Evolutionary conservation across 371 early-diverging fungal genomes (phyloP).

Genomic region (Apophysomyces variabilis): DNA sequence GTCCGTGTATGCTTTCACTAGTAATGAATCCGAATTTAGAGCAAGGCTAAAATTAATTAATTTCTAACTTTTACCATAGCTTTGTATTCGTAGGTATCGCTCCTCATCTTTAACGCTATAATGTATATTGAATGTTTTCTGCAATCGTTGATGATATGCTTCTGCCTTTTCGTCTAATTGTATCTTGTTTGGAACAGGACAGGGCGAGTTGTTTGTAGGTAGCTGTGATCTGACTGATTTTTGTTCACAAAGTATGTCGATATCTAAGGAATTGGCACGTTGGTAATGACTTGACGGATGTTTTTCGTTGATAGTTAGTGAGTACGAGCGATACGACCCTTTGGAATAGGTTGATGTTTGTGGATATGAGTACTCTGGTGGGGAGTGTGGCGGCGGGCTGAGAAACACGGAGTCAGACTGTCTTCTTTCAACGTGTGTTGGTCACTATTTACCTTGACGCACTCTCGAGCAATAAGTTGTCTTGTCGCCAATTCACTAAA

Average conservation of each 20-base stretch:
- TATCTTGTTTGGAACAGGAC: background rate
- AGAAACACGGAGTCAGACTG: too few species aligned
- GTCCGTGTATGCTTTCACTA: constrained; percentile 2
- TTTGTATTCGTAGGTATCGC: background rate
- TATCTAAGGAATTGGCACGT: background rate
- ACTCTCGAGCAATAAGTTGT: background rate
- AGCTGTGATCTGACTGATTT: background rate
- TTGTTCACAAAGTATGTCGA: background rate
- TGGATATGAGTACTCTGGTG: background rate
- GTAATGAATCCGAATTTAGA: background rate
- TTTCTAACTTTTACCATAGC: background rate
- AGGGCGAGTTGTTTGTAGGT: background rate
- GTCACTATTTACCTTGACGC: background rate
- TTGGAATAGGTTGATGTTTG: background rate
- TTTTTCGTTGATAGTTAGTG: background rate
- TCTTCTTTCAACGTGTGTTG: background rate
- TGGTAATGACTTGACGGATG: background rate
- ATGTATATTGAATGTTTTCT: background rate
- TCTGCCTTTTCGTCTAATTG: background rate
- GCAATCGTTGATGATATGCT: background rate
- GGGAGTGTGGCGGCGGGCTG: too few species aligned
- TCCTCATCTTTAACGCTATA: background rate
- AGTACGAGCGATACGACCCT: background rate
- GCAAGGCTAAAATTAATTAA: background rate
- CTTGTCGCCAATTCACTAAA: background rate